Evolutionary conservation across 2,329 filamentous ascomycete species (phyloP), one percentile per base, ranked within the genome.

Genomic region (Fusarium sp.): DNA sequence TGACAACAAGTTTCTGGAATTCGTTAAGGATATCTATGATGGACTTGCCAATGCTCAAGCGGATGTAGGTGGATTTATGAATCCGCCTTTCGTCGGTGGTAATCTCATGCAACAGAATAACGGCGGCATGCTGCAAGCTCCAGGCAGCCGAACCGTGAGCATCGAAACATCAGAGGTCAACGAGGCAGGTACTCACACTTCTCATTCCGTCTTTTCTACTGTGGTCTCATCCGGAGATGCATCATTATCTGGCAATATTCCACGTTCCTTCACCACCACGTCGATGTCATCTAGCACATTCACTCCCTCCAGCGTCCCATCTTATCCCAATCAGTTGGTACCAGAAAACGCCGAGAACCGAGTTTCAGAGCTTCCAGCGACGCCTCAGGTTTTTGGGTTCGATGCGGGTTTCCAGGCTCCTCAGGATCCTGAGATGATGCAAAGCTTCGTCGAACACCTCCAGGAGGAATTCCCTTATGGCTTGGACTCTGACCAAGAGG

Each of bases 41-140:
- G 47, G 23, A 13, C 23, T 54, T 2, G 18, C 21, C 5, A 8
- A 9, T 15, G 11, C 18, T 11, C 6, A 6, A 18, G 28, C 8
- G 3, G 21, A 28, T n/a, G 4, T 15, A 6, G 23, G 16, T 3
- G 8, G n/a, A 8, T 8, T 5, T 24, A 8, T 16, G 4, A 7
- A 18, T 6, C 16, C 23, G 10, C 18, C 13, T 12, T 15, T 21
- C 20, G 3, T 15, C 13, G 23, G 39, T 18, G n/a, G 20, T 15
- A 41, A 28, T 13, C 10, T 20, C 12, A 4, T 15, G 4, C 54
- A 28, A 23, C 13, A 28, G 23, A 20, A 28, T 12, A 8, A 15
- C 7, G 2, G 2, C 6, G n/a, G 8, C 7, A 18, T 2, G 2
- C 9, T 24, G 2, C 28, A 23, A 16, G 4, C 5, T 21, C 8